A percentile compares a stretch with the other conserved stretches of the same genome.
Evolutionary conservation across 805 yeast species (phyloP).

Genomic region (Kluyveromyces dobzhanskii): DNA sequence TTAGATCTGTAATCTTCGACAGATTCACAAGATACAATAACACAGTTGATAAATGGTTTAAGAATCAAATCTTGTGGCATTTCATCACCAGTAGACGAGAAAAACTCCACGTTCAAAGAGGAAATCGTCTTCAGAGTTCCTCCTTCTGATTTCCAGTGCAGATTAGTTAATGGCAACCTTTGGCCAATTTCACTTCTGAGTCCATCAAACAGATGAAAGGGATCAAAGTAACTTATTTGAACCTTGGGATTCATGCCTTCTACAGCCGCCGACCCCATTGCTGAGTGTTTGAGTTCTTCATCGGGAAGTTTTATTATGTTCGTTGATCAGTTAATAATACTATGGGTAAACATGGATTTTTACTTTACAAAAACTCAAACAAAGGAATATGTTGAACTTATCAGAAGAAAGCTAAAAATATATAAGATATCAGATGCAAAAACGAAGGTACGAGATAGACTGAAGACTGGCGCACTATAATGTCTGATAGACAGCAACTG

Average conservation of each 20-base stretch:
- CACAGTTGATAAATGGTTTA: conserved; percentile 52
- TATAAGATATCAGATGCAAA: too few relatives aligned
- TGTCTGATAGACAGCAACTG: too few relatives aligned
- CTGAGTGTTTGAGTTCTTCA: too few relatives aligned
- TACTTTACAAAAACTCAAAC: not conserved
- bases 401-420: too few relatives aligned
- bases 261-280: too few relatives aligned
- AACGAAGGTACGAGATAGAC: too few relatives aligned
- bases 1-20: conserved; percentile 70
- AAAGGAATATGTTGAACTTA: not conserved
- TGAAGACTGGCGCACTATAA: too few relatives aligned
- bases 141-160: conserved; percentile 26
- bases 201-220: conserved; percentile 26
- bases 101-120: conserved; percentile 16
- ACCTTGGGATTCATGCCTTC: conserved; percentile 5
- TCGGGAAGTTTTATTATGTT: too few relatives aligned
- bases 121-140: conserved; percentile 22
- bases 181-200: conserved; percentile 22
- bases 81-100: conserved; percentile 12
- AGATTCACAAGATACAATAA: conserved; percentile 58
- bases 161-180: conserved; percentile 23
- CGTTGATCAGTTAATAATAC: too few relatives aligned
- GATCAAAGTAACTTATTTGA: conserved; percentile 28
- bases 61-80: conserved; percentile 2
- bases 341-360: too few relatives aligned